Evolutionary conservation across 164 flowering plant species (phyloP), one percentile per base, ranked within the genome.

Genomic region (Chloranthus sessilifolius): DNA sequence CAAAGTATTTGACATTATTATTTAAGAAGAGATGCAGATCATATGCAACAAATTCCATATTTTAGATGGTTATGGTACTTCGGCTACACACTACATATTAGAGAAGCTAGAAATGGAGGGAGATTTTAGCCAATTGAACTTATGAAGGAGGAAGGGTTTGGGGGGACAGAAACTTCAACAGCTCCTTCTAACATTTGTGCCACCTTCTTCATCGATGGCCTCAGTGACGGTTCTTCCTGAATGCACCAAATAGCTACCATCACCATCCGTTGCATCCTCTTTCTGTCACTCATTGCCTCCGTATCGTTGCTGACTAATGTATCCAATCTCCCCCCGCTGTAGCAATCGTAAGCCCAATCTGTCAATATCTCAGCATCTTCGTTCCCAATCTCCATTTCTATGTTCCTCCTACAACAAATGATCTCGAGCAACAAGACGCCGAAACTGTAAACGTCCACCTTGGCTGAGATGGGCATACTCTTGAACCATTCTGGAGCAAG

Each of bases 381-480:
- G 7, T 28, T 48, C 22, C 14, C 61, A 6, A 5, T 8, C 21
- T 22, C 40, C 3, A 15, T 17, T 7, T 50, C 62, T 10, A 58
- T 19, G 23, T 48, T 29, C 26, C 44, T 68, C 38, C 52, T 55
- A 27, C 56, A 52, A 24, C 60, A 43, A 0, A 64, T 24, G 25
- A 61, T 64, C 56, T 64, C 69, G 17, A 65, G 55, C 33, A 65
- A 45, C 15, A 65, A 11, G 37, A 65, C 51, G 0, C 62, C 62
- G 15, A 43, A 59, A 51, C 62, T 44, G n/a, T 59, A 59, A 19
- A 59, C 56, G 26, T 59, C 62, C 27, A 59, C 62, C 50, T 59
- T 59, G 2, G 47, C 56, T 25, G 58, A 31, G 47, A 55, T 44
- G 5, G 58, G 5, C 42, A 43, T 16, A 17, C 14, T 55, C 43